Percentiles rank a stretch among this genome's conserved stretches.
phyloP scores from a whole-genome alignment of 768 basidiomycete species.

The Tricholoma saponaceum region DNA sequence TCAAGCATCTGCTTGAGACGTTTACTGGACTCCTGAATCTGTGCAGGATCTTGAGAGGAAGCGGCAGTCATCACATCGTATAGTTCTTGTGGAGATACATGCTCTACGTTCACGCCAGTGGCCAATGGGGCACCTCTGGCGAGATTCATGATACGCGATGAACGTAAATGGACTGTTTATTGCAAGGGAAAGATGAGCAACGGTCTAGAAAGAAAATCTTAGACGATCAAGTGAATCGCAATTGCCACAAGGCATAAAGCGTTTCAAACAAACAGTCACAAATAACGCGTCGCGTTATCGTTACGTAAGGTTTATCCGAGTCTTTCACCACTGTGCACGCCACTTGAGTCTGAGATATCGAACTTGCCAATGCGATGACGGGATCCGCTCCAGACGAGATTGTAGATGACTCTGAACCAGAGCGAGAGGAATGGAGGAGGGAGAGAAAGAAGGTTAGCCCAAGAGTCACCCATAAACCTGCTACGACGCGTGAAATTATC shows the following conservation, averaged over 20 bases:
- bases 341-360: too few species aligned
- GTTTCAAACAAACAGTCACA: conserved; percentile 21
- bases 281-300: conserved; percentile 44
- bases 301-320: conserved; percentile 12
- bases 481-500: conserved; percentile 9
- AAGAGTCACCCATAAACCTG: not conserved
- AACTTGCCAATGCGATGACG: too few species aligned
- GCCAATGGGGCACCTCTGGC: conserved; percentile 20
- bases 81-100: conserved; percentile 59
- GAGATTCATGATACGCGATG: conserved; percentile 21
- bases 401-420: conserved; percentile 72
- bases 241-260: not conserved
- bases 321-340: not conserved
- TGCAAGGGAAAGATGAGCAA: not conserved
- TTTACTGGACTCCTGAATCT: conserved; percentile 45
- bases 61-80: conserved; percentile 63
- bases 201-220: not conserved
- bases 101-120: conserved; percentile 33
- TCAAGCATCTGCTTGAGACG: conserved; percentile 67
- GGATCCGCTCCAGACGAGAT: conserved; percentile 27
- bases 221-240: not conserved
- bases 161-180: conserved; percentile 1
- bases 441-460: conserved; percentile 9
- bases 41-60: conserved; percentile 68
- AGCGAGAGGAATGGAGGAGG: conserved; percentile 41